These are phyloP conservation scores for Wickerhamiella domercqiae DNA, from an alignment of 805 yeast species.

Conservation along the genomic window DNA sequence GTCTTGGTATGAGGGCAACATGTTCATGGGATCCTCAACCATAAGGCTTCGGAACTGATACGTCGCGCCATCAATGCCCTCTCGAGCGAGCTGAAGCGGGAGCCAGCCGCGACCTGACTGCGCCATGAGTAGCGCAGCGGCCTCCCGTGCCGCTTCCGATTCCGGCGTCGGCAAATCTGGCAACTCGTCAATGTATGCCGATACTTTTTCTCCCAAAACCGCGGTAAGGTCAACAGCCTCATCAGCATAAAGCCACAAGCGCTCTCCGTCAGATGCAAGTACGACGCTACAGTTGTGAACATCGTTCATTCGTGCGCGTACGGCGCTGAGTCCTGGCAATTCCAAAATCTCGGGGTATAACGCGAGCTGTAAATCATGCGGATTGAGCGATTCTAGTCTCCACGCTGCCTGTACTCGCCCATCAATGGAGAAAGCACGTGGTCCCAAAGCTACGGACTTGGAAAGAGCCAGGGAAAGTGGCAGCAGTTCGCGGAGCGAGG, in stretches of 20 bases:
- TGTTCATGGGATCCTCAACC: slow-evolving; percentile 51
- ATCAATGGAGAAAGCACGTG: slow-evolving; percentile 38
- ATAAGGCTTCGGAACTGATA: slow-evolving; percentile 41
- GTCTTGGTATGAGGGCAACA: slow-evolving; percentile 38
- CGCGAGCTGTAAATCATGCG: slow-evolving; percentile 42
- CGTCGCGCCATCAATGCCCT: slow-evolving; percentile 47
- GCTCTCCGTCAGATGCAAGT: slow-evolving; percentile 56
- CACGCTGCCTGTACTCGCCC: slow-evolving; percentile 41
- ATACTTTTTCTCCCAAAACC: slow-evolving; percentile 49
- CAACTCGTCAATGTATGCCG: slow-evolving; percentile 38
- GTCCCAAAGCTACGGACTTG: slow-evolving; percentile 49
- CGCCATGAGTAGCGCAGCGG: slow-evolving; percentile 41
- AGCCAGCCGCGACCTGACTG: slow-evolving; percentile 27
- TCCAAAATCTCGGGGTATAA: slow-evolving; percentile 68
- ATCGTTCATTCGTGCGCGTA: slow-evolving; percentile 10
- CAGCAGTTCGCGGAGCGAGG: slow-evolving; percentile 56
- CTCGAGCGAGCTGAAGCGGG: slow-evolving; percentile 47
- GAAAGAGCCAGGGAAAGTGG: slow-evolving; percentile 51
- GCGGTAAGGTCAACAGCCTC: slow-evolving; percentile 48
- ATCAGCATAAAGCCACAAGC: slow-evolving; percentile 24
- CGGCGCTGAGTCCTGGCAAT: slow-evolving; percentile 28
- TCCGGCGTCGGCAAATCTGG: slow-evolving; percentile 60
- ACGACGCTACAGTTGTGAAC: slow-evolving; percentile 39
- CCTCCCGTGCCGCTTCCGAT: slow-evolving; percentile 48
- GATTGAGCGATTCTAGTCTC: slow-evolving; percentile 36